phyloP scores from a whole-genome alignment of 1,284 basidiomycete species.

The Ustilago lituana region DNA sequence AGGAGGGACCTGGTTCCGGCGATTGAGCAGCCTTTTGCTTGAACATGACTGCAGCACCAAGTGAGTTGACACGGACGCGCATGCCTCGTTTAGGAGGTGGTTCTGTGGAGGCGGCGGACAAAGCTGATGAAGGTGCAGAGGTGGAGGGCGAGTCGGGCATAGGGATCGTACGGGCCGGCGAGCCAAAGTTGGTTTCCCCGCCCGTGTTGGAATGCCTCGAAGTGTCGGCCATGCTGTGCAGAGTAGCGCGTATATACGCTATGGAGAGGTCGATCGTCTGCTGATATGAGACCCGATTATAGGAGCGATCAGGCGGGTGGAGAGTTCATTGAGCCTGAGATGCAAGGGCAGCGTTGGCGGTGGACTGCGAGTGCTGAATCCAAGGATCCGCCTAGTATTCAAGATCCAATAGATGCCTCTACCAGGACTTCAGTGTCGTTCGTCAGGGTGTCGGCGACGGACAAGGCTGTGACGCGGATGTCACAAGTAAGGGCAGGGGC shows the following conservation, averaged over 20 bases:
- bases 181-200: constrained; percentile 1
- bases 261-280: neutral
- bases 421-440: too few species aligned
- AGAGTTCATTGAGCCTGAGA: constrained; percentile 4
- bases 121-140: neutral
- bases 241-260: too few species aligned
- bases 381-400: too few species aligned
- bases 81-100: constrained; percentile 18
- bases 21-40: constrained; percentile 14
- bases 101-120: constrained; percentile 1
- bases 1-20: neutral
- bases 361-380: too few species aligned
- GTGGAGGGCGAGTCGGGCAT: constrained; percentile 6
- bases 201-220: constrained; percentile 1
- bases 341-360: too few species aligned
- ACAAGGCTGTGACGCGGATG: neutral
- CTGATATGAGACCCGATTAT: constrained; percentile 7
- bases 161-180: constrained; percentile 10
- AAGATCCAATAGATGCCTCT: too few species aligned
- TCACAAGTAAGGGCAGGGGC: neutral
- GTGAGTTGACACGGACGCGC: constrained; percentile 33
- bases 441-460: neutral
- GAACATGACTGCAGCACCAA: constrained; percentile 31
- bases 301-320: constrained; percentile 5
- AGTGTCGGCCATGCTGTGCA: constrained; percentile 16